Percentiles rank a stretch among this genome's conserved stretches.
phyloP scores from a whole-genome alignment of 257 asterid genomes.

The Craterostigma plantagineum region DNA sequence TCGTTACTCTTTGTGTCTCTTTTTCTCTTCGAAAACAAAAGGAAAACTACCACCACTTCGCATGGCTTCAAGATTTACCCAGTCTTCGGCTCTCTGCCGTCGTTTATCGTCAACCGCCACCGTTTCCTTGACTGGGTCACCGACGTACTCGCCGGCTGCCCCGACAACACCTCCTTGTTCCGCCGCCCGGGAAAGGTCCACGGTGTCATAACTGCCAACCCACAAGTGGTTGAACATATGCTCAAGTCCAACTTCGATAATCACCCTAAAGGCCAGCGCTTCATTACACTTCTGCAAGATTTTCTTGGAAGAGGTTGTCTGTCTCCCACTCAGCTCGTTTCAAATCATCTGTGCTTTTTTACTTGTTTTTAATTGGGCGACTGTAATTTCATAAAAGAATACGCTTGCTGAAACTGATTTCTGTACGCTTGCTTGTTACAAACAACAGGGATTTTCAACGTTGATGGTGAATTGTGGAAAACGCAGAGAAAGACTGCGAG shows the following conservation, averaged over 20 bases:
- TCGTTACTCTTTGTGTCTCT: slow-evolving; percentile 10
- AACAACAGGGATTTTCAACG: slow-evolving; percentile 73
- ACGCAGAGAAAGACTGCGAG: slow-evolving; percentile 77
- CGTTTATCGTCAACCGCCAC: slow-evolving; percentile 59
- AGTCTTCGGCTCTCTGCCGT: slow-evolving; percentile 53
- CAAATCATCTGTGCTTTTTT: too few relatives aligned
- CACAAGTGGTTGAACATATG: slow-evolving; percentile 47
- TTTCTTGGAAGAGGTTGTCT: slow-evolving; percentile 39
- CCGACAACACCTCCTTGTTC: slow-evolving; percentile 47
- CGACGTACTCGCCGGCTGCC: slow-evolving; percentile 29
- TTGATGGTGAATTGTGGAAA: slow-evolving; percentile 54
- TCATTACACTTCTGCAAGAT: slow-evolving; percentile 37
- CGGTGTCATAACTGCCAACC: slow-evolving; percentile 67
- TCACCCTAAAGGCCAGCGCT: slow-evolving; percentile 63
- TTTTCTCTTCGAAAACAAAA: slow-evolving; percentile 1
- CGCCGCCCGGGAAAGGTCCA: slow-evolving; percentile 57
- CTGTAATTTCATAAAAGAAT: too few relatives aligned
- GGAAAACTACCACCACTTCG: slow-evolving; percentile 3
- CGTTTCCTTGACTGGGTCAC: slow-evolving; percentile 80
- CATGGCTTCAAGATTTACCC: slow-evolving; percentile 48
- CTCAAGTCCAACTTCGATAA: slow-evolving; percentile 56
- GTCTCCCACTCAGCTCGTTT: too few relatives aligned
- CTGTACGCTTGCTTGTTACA: too few relatives aligned
- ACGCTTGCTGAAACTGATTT: too few relatives aligned
- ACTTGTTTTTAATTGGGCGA: too few relatives aligned